Conservation (phyloP, 257 asterid species). For the Plectranthus barbatus region DNA sequence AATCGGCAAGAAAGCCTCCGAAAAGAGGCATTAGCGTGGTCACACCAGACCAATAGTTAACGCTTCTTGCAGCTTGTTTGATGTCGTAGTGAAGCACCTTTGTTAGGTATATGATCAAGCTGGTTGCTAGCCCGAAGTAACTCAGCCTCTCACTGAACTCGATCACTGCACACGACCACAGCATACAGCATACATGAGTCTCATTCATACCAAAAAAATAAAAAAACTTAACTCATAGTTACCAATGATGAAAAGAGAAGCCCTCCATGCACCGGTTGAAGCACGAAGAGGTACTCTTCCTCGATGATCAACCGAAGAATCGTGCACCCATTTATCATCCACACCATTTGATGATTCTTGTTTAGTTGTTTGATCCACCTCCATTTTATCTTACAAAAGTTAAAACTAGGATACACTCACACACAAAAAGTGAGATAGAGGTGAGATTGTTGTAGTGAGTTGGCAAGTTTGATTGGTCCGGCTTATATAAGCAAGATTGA, state of each 20-base stretch:
- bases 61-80: constrained; percentile 64
- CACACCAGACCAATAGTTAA: constrained; percentile 77
- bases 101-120: constrained; percentile 76
- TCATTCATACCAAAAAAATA: too few relatives aligned
- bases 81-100: constrained; percentile 74
- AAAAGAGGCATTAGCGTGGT: constrained; percentile 78
- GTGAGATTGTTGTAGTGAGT: constrained; percentile 13
- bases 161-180: constrained; percentile 35
- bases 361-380: constrained; percentile 25
- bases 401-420: too few relatives aligned
- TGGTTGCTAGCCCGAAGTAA: constrained; percentile 70
- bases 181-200: too few relatives aligned
- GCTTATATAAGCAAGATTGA: constrained; percentile 42
- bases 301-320: constrained; percentile 60
- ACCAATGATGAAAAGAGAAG: constrained; percentile 84
- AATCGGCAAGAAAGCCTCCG: constrained; percentile 85
- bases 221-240: background rate
- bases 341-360: constrained; percentile 13
- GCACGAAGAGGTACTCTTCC: constrained; percentile 64
- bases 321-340: constrained; percentile 69
- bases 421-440: too few relatives aligned
- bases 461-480: constrained; percentile 16
- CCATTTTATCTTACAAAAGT: constrained; percentile 12
- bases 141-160: constrained; percentile 87
- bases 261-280: constrained; percentile 90